Evolutionary conservation across 2,329 filamentous ascomycete genomes (phyloP), one percentile per base, ranked within the genome.

Genomic region (Fusarium incarnatum): DNA sequence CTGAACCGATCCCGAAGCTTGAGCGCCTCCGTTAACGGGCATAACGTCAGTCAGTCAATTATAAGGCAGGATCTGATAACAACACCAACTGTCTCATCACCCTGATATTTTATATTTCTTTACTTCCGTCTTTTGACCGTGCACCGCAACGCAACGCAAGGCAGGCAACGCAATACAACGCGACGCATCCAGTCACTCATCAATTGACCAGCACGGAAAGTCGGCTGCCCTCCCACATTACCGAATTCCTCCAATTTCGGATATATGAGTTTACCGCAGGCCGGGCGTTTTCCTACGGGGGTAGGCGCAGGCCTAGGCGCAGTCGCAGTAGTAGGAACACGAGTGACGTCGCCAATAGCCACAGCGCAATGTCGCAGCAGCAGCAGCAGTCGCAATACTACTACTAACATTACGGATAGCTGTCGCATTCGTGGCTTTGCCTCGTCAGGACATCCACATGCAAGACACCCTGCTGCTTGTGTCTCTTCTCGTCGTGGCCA

Each of bases 181-280:
- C 61, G 34, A 37, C 41, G 23, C 44, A 57, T 37, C 10, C 58
- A 56, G 41, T 60, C 67, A 60, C 27, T 12, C 27, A 55, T 22
- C 64, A 16, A 25, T 20, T 47, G 46, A 40, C 30, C n/a, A 16
- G 32, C 30, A 50, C 44, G 22, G 40, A 27, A 65, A 54, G 25
- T 18, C 60, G 44, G 44, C 46, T 44, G 5, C 30, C 20, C 67
- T 71, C 68, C 68, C 68, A 60, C 68, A 54, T 68, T 71, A 61
- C 67, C 56, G 60, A 52, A 45, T 46, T 54, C 53, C 56, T 66
- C 28, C 62, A 66, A 60, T 64, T 56, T 64, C 64, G 70, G 57
- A 70, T 73, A 72, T 62, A 79, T 83, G 78, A 75, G 75, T 77
- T 64, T 73, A 68, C 77, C 75, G 62, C 69, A 67, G 75, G 75